Conservation (phyloP, 2,329 filamentous ascomycete genomes). For the Fusarium bulbicola region DNA sequence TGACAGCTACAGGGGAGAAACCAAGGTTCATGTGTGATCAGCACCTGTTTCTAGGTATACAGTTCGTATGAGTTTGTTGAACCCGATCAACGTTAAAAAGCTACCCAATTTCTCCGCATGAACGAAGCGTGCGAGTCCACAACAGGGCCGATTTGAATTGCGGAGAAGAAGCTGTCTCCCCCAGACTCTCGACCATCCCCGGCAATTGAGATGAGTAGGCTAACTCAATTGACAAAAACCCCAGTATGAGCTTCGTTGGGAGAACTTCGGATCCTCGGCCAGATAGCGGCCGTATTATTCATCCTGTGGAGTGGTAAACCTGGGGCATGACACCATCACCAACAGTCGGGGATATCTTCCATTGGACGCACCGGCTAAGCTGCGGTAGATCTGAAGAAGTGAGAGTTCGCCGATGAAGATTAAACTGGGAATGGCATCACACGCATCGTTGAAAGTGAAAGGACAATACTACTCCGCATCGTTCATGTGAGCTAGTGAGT, state of each 20-base stretch:
- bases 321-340: conserved; percentile 16
- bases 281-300: conserved; percentile 37
- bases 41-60: conserved; percentile 12
- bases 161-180: conserved; percentile 23
- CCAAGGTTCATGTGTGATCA: neutral
- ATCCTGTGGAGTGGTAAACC: conserved; percentile 15
- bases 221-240: neutral
- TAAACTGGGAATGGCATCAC: conserved; percentile 33
- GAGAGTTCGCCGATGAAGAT: conserved; percentile 11
- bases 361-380: conserved; percentile 19
- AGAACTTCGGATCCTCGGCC: conserved; percentile 36
- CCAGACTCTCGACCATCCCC: neutral
- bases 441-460: neutral
- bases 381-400: neutral
- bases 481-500: neutral
- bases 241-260: neutral
- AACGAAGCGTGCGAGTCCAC: neutral
- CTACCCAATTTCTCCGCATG: conserved; percentile 11
- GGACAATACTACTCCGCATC: conserved; percentile 7
- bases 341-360: neutral
- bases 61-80: neutral
- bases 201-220: neutral
- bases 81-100: neutral
- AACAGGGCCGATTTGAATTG: conserved; percentile 30
- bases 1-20: conserved; percentile 4